These are phyloP conservation scores for Triticum monococcum DNA, from an alignment of 176 grass and related monocot genomes.

Conservation along the genomic window DNA sequence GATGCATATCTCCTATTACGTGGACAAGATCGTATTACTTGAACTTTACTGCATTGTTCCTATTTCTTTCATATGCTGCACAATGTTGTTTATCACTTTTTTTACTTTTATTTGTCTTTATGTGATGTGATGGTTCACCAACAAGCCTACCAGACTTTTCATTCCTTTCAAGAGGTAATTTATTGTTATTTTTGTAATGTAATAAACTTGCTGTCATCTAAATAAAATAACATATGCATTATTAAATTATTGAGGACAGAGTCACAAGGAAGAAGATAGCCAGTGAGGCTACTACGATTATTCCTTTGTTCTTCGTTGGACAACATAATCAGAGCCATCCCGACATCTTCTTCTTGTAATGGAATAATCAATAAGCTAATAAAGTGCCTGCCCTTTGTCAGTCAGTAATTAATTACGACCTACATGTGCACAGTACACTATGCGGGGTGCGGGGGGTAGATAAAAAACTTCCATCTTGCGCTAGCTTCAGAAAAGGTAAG, in stretches of 20 bases:
- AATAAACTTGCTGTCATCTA: slow-evolving; percentile 21
- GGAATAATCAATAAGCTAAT: slow-evolving; percentile 41
- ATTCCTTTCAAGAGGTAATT: slow-evolving; percentile 4
- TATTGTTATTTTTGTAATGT: neutral
- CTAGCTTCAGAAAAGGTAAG: slow-evolving; percentile 40
- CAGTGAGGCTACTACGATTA: slow-evolving; percentile 37
- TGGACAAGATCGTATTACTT: slow-evolving; percentile 13
- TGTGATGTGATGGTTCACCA: slow-evolving; percentile 26
- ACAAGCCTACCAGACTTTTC: slow-evolving; percentile 7
- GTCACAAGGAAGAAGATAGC: slow-evolving; percentile 38
- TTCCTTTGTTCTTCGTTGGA: slow-evolving; percentile 40
- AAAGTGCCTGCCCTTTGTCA: slow-evolving; percentile 15
- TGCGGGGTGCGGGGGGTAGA: neutral
- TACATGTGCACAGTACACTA: slow-evolving; percentile 25
- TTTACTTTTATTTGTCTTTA: neutral
- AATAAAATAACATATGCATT: slow-evolving; percentile 20
- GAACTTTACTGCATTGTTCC: slow-evolving; percentile 14
- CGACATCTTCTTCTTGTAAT: slow-evolving; percentile 57
- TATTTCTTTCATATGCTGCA: slow-evolving; percentile 35
- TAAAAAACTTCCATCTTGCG: slow-evolving; percentile 15
- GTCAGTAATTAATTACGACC: slow-evolving; percentile 40
- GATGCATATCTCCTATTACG: neutral
- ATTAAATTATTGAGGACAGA: slow-evolving; percentile 25
- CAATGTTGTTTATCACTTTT: neutral
- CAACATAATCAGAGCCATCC: slow-evolving; percentile 52